Percentiles rank a stretch among this genome's conserved stretches.
phyloP scores from a whole-genome alignment of 805 yeast genomes.

The Zygosaccharomyces gambellarensis region DNA sequence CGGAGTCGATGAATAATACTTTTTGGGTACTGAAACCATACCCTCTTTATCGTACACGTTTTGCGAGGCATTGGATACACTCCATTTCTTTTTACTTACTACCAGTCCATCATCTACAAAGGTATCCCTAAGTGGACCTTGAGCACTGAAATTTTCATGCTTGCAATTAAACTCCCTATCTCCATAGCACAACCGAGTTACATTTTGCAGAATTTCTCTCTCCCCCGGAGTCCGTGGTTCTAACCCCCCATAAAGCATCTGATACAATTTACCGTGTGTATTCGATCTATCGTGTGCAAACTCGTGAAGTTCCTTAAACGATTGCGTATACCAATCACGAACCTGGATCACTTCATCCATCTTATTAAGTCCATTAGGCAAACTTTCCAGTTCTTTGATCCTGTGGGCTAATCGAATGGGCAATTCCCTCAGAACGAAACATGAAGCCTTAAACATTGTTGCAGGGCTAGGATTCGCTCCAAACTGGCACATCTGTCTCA shows the following conservation, averaged over 20 bases:
- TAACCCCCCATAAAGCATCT: slow-evolving; percentile 26
- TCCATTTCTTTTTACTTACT: slow-evolving; percentile 7
- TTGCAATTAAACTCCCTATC: background rate
- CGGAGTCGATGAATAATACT: slow-evolving; percentile 13
- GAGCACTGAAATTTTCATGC: background rate
- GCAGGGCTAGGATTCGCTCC: slow-evolving; percentile 79
- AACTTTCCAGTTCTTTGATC: slow-evolving; percentile 73
- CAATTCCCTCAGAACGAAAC: slow-evolving; percentile 77
- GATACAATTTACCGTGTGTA: slow-evolving; percentile 6
- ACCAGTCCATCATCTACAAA: slow-evolving; percentile 52
- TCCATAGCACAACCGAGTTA: slow-evolving; percentile 9
- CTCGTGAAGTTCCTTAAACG: slow-evolving; percentile 74
- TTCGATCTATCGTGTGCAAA: slow-evolving; percentile 30
- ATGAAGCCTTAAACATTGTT: slow-evolving; percentile 73
- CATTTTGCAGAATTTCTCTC: slow-evolving; percentile 33
- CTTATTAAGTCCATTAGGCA: slow-evolving; percentile 68
- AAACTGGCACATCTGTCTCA: slow-evolving; percentile 87
- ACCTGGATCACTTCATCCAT: slow-evolving; percentile 76
- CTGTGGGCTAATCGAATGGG: slow-evolving; percentile 84
- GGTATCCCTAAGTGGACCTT: slow-evolving; percentile 4
- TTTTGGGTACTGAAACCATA: slow-evolving; percentile 7
- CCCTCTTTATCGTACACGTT: background rate
- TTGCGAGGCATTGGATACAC: background rate
- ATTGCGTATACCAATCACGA: slow-evolving; percentile 85
- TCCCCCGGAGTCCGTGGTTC: slow-evolving; percentile 21